Conservation (phyloP, 495 filamentous ascomycete species). For the Neurospora terricola region DNA sequence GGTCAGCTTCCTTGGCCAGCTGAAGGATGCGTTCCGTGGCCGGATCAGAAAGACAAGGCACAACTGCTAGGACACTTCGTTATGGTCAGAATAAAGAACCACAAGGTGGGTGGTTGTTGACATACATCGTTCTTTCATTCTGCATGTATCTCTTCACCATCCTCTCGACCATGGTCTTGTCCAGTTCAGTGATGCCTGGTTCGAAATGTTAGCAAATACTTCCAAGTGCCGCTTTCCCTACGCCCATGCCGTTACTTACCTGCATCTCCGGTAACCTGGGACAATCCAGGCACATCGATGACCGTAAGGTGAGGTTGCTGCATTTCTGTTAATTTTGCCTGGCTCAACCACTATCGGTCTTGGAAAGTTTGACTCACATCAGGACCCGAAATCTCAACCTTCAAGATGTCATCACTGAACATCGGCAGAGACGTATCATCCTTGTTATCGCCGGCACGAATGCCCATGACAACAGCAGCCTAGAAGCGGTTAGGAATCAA, state of each 20-base stretch:
- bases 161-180: conserved; percentile 8
- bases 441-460: conserved; percentile 17
- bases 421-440: conserved; percentile 21
- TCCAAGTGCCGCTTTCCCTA: too few species aligned
- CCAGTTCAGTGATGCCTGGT: conserved; percentile 6
- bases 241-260: neutral
- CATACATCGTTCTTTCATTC: conserved; percentile 14
- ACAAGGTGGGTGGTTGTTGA: neutral
- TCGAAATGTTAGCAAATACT: too few species aligned
- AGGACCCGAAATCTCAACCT: conserved; percentile 52
- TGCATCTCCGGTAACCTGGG: conserved; percentile 6
- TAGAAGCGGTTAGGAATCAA: neutral
- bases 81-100: neutral
- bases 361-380: conserved; percentile 11
- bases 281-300: conserved; percentile 16
- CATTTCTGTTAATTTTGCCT: too few species aligned
- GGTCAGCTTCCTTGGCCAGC: conserved; percentile 40
- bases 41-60: conserved; percentile 47
- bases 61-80: conserved; percentile 38
- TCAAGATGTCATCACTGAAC: conserved; percentile 51
- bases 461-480: conserved; percentile 38
- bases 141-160: conserved; percentile 12
- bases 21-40: conserved; percentile 50
- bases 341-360: too few species aligned
- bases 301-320: conserved; percentile 10